phyloP scores from a whole-genome alignment of 352 stramenopile species.

The Globisporangium paroecandrum region DNA sequence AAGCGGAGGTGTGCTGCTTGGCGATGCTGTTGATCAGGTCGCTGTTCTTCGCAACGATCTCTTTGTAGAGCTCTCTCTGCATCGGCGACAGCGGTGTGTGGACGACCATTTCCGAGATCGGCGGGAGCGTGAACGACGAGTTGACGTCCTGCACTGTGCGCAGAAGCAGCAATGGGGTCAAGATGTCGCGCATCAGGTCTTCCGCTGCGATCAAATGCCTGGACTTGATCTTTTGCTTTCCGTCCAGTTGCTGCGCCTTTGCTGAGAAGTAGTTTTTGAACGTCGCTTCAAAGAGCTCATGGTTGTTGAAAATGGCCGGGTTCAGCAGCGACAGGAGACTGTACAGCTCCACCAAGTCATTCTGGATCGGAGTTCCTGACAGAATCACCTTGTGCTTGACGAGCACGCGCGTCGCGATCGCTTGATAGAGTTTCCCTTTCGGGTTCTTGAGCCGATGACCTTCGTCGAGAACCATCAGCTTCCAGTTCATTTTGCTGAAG shows the following conservation, averaged over 20 bases:
- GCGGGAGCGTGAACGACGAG: conserved; percentile 59
- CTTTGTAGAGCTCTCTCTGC: conserved; percentile 80
- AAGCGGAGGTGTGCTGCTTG: conserved; percentile 18
- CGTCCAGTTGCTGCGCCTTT: conserved; percentile 46
- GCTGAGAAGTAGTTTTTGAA: conserved; percentile 64
- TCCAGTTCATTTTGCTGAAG: conserved; percentile 47
- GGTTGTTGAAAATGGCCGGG: conserved; percentile 75
- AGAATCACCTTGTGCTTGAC: conserved; percentile 53
- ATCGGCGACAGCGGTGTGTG: conserved; percentile 74
- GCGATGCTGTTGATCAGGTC: conserved; percentile 45
- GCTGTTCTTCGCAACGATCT: conserved; percentile 66
- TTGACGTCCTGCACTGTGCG: conserved; percentile 70
- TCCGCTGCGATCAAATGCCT: conserved; percentile 30
- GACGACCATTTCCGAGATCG: conserved; percentile 74
- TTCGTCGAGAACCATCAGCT: conserved; percentile 82
- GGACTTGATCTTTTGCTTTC: conserved; percentile 21
- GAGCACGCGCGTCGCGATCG: conserved; percentile 36
- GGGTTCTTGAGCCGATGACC: conserved; percentile 88
- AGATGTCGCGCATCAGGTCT: conserved; percentile 50
- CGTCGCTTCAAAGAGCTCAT: conserved; percentile 43
- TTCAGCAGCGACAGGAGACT: conserved; percentile 80
- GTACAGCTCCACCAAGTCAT: conserved; percentile 81
- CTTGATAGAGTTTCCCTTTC: conserved; percentile 49
- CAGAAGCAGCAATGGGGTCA: conserved; percentile 59
- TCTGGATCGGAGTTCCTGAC: conserved; percentile 89